Evolutionary conservation across 345 rosid species (phyloP).

Genomic region (Citrus australasica): DNA sequence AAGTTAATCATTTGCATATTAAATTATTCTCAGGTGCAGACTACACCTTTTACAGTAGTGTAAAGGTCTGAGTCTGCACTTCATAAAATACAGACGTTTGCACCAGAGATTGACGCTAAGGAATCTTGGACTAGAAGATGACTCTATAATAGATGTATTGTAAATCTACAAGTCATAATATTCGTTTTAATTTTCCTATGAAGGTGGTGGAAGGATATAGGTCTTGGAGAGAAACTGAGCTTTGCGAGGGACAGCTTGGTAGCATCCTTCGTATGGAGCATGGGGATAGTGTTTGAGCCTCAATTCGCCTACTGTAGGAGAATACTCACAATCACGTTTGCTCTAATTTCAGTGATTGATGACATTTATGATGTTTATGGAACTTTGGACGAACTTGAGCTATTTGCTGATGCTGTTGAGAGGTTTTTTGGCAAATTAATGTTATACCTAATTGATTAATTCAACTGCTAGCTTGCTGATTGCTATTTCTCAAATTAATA

Average conservation of each 20-base stretch:
- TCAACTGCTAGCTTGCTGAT: no score
- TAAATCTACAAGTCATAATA: no score
- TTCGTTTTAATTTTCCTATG: background rate
- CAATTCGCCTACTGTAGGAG: conserved; percentile 1
- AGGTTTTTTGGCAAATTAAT: conserved; percentile 9
- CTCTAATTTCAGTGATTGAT: conserved; percentile 15
- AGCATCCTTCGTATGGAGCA: conserved; percentile 6
- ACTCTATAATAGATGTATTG: no score
- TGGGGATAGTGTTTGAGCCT: conserved; percentile 15
- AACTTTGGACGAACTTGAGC: conserved; percentile 16
- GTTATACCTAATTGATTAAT: no score
- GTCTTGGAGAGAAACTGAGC: conserved; percentile 4
- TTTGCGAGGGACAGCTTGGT: conserved; percentile 10
- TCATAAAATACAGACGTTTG: no score
- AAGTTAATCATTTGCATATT: no score
- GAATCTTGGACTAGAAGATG: no score
- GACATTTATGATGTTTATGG: conserved; percentile 16
- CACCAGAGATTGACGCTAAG: no score
- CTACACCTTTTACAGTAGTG: no score
- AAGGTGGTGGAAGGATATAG: conserved; percentile 26
- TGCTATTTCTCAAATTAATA: no score
- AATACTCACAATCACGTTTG: background rate
- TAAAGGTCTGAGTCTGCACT: no score
- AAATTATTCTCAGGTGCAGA: no score
- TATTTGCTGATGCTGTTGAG: conserved; percentile 20